phyloP scores from a whole-genome alignment of 2,329 filamentous ascomycete genomes.

The Alternaria gansuensis region DNA sequence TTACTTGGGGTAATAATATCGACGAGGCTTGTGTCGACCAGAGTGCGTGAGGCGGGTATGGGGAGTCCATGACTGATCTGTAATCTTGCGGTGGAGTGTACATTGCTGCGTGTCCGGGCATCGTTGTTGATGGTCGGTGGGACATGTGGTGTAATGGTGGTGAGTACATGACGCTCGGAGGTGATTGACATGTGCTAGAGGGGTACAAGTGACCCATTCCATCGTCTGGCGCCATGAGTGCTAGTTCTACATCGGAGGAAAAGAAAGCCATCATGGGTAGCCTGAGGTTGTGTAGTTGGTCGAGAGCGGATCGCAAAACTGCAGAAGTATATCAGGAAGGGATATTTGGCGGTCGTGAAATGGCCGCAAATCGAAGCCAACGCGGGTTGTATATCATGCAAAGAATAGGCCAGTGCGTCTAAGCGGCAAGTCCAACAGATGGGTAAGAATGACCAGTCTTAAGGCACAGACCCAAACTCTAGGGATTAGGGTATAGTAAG shows the following conservation, averaged over 20 bases:
- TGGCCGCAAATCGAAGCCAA: constrained; percentile 34
- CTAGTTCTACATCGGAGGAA: constrained; percentile 51
- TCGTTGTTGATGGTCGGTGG: constrained; percentile 36
- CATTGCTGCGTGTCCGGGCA: constrained; percentile 38
- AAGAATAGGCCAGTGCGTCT: constrained; percentile 42
- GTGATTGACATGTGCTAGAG: constrained; percentile 49
- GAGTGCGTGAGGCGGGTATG: constrained; percentile 45
- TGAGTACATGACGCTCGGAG: constrained; percentile 52
- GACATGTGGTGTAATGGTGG: constrained; percentile 47
- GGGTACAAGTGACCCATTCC: constrained; percentile 49
- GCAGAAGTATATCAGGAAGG: constrained; percentile 19
- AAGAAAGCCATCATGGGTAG: constrained; percentile 46
- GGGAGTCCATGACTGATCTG: constrained; percentile 43
- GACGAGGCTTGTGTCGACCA: constrained; percentile 46
- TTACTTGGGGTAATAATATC: constrained; percentile 41
- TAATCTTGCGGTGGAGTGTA: constrained; percentile 46
- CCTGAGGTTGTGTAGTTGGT: constrained; percentile 8
- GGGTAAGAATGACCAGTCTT: constrained; percentile 43
- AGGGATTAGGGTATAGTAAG: constrained; percentile 41
- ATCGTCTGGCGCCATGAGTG: constrained; percentile 48
- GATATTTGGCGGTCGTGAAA: constrained; percentile 27
- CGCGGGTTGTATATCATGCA: constrained; percentile 43
- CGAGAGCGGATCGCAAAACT: constrained; percentile 19
- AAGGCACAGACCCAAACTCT: constrained; percentile 42
- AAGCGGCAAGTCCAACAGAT: constrained; percentile 37